Evolutionary conservation across 192 early-diverging fungal genomes (phyloP).

Genomic region (Coemansia sp.): DNA sequence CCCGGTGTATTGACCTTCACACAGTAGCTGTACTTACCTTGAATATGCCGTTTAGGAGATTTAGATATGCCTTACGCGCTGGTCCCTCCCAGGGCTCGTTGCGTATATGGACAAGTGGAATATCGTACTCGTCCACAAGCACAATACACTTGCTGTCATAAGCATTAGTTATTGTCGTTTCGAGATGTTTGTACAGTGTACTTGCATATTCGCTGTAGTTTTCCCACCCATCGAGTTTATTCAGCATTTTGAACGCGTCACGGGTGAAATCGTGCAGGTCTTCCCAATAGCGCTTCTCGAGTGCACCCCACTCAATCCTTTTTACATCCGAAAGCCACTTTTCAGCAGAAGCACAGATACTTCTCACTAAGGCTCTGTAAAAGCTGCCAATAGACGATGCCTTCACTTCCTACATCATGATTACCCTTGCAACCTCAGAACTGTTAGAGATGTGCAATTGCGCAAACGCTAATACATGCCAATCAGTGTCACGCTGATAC

Average conservation of each 20-base stretch:
- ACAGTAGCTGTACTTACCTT: conserved; percentile 16
- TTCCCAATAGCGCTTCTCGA: background rate
- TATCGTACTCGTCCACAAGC: conserved; percentile 12
- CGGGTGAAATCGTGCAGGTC: background rate
- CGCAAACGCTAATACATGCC: too few relatives aligned
- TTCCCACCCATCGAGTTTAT: background rate
- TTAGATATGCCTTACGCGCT: background rate
- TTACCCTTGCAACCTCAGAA: too few relatives aligned
- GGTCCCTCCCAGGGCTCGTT: background rate
- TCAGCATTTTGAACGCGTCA: background rate
- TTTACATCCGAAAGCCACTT: background rate
- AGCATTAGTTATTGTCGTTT: background rate
- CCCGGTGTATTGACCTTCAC: too few relatives aligned
- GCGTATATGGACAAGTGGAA: background rate
- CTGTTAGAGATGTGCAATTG: too few relatives aligned
- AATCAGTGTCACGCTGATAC: conserved; percentile 3
- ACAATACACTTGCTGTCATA: conserved; percentile 2
- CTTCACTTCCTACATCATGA: background rate
- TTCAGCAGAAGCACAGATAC: background rate
- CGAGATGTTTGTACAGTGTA: background rate
- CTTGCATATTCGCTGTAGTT: background rate
- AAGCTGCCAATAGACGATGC: background rate
- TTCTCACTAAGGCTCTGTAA: background rate
- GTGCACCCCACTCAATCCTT: background rate
- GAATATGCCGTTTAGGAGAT: conserved; percentile 7